These are phyloP conservation scores for Schwanniomyces yamadae DNA, from an alignment of 805 yeast genomes.

Conservation along the genomic window DNA sequence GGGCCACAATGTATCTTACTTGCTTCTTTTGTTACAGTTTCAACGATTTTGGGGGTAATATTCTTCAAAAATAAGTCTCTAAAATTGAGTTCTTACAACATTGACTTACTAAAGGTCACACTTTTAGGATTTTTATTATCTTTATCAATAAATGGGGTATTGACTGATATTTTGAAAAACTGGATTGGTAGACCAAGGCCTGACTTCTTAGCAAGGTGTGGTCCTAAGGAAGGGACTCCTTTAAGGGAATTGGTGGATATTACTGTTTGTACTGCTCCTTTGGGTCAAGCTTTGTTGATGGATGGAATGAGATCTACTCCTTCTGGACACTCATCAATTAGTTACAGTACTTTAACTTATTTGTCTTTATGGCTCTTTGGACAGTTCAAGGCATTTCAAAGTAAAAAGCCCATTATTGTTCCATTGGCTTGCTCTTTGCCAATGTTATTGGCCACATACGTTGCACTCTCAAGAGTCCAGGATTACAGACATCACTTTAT, in stretches of 20 bases:
- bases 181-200: conserved; percentile 36
- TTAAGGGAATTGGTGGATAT: conserved; percentile 22
- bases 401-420: conserved; percentile 19
- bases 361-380: conserved; percentile 49
- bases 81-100: conserved; percentile 1
- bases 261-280: conserved; percentile 33
- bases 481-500: conserved; percentile 39
- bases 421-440: conserved; percentile 21
- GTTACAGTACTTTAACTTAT: conserved; percentile 51
- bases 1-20: conserved; percentile 27
- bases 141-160: conserved; percentile 28
- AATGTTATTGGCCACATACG: conserved; percentile 25
- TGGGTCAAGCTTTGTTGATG: conserved; percentile 25
- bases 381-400: conserved; percentile 28
- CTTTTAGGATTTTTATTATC: conserved; percentile 29
- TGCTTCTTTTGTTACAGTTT: conserved; percentile 27
- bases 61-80: conserved; percentile 2
- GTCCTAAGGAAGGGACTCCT: conserved; percentile 27
- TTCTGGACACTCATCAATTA: conserved; percentile 54
- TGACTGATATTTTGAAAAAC: conserved; percentile 37
- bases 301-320: conserved; percentile 62
- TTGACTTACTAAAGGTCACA: conserved; percentile 29
- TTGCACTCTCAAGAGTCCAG: conserved; percentile 35
- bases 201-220: conserved; percentile 34
- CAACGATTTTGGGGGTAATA: conserved; percentile 24